Conservation (phyloP, 176 grass and related monocot species). For the Lolium multiflorum region DNA sequence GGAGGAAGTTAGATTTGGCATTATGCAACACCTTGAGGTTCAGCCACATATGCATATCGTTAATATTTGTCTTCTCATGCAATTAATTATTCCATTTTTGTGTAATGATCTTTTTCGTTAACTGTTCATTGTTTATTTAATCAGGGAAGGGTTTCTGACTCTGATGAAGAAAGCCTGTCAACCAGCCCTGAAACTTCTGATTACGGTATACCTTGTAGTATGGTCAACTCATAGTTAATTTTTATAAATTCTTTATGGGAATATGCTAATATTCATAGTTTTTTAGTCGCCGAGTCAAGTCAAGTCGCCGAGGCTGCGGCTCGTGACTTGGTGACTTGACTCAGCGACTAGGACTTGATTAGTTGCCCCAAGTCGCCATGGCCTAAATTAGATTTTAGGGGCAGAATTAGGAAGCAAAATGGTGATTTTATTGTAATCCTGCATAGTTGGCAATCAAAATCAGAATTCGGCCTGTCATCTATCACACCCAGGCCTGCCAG, state of each 20-base stretch:
- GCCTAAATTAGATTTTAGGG: no score
- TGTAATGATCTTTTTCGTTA: constrained; percentile 24
- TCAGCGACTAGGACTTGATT: no score
- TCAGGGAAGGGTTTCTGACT: constrained; percentile 46
- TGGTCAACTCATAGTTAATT: background rate
- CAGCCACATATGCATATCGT: constrained; percentile 34
- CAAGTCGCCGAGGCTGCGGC: no score
- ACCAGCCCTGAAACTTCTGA: constrained; percentile 51
- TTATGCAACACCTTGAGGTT: constrained; percentile 44
- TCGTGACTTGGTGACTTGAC: no score
- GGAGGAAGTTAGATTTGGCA: constrained; percentile 45
- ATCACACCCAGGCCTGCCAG: no score
- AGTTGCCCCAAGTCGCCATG: no score
- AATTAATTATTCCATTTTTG: constrained; percentile 23
- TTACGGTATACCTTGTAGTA: constrained; percentile 43
- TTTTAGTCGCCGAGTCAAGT: no score
- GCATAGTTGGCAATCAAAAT: no score
- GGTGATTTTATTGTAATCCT: no score
- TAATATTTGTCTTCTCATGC: constrained; percentile 13
- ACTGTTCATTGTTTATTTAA: constrained; percentile 28
- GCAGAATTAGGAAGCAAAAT: no score
- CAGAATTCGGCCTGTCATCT: no score
- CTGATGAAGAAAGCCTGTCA: constrained; percentile 51
- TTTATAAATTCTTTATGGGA: background rate
- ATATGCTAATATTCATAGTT: constrained; percentile 1